These are phyloP conservation scores for Pleurotus pulmonarius DNA, from an alignment of 768 basidiomycete genomes.

Conservation along the genomic window DNA sequence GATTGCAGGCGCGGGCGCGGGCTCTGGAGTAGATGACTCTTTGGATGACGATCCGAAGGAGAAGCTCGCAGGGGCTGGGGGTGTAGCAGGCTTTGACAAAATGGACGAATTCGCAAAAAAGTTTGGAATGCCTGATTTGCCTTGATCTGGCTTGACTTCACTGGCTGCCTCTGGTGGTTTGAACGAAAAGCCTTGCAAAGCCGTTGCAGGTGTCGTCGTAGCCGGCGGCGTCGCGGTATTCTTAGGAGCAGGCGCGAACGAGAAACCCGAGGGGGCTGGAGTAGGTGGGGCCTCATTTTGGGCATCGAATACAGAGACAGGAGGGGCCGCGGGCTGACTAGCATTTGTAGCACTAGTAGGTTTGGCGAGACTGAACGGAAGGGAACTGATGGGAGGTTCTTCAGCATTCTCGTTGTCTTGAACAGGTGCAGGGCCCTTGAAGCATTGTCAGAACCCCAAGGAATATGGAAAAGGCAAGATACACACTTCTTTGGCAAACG, in stretches of 20 bases:
- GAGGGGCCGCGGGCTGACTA: background rate
- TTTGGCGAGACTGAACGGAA: conserved; percentile 65
- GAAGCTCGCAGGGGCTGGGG: conserved; percentile 11
- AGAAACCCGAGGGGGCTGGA: background rate
- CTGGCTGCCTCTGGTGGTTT: background rate
- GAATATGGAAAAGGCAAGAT: background rate
- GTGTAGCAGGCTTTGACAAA: conserved; percentile 31
- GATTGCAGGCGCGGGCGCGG: background rate
- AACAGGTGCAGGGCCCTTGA: conserved; percentile 9
- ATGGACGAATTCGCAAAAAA: conserved; percentile 58
- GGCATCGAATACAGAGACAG: conserved; percentile 4
- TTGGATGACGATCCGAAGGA: background rate
- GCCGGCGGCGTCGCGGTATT: background rate
- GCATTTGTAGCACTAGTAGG: conserved; percentile 10
- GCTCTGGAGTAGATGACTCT: background rate
- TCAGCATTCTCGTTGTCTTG: conserved; percentile 35
- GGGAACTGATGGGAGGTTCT: conserved; percentile 60
- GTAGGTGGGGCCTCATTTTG: background rate
- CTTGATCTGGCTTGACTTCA: conserved; percentile 8
- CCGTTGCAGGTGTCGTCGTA: background rate
- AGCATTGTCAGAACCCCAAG: conserved; percentile 3
- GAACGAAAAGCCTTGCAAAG: background rate
- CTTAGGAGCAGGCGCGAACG: background rate
- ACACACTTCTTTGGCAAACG: conserved; percentile 61
- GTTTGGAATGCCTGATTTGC: conserved; percentile 43